Evolutionary conservation across 768 basidiomycete species (phyloP), one percentile per base, ranked within the genome.

Genomic region (Leccinum disarticulatum): DNA sequence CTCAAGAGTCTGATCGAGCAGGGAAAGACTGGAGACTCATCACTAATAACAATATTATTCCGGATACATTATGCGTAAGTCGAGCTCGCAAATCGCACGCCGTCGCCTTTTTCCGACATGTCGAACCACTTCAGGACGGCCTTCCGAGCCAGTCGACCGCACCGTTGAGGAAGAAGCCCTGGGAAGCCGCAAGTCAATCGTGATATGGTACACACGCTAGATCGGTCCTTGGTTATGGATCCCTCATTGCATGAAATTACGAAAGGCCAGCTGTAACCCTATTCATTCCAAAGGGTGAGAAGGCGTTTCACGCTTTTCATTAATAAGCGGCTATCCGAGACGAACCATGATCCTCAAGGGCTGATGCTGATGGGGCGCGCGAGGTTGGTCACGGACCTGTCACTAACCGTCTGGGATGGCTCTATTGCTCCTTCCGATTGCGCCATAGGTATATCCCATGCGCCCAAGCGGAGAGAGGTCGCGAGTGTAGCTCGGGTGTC

Each of bases 11-110:
- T 93, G 59, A 88, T 93, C 59, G 83, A 89, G 65, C 77, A 87
- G 19, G 90, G 90, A 17, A 83, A 80, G 62, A 81, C 83, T 4
- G 87, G 89, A 63, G 74, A 85, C 68, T n/a, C n/a, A 90, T 93
- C 38, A 90, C 91, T 1, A 88, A 92, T 66, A 93, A 91, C 69
- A 89, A 85, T 63, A 60, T 79, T 55, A 90, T 93, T 49, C 84
- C 87, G 0, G 79, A 87, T n/a, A 75, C 69, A 2, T 64, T 92
- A 36, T 88, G 87, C 74, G 91, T 90, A 67, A 62, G 83, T 70
- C 36, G 35, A 22, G 55, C 43, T 38, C 30, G 43, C 62, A 38
- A 54, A 60, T 41, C 51, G 9, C 25, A 30, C 5, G 8, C 10
- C 10, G 33, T 38, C 27, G 22, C 57, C 22, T 22, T 54, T 46